Base-by-base conservation (phyloP, 164 flowering plant genomes). In the Warburgia ugandensis region DNA sequence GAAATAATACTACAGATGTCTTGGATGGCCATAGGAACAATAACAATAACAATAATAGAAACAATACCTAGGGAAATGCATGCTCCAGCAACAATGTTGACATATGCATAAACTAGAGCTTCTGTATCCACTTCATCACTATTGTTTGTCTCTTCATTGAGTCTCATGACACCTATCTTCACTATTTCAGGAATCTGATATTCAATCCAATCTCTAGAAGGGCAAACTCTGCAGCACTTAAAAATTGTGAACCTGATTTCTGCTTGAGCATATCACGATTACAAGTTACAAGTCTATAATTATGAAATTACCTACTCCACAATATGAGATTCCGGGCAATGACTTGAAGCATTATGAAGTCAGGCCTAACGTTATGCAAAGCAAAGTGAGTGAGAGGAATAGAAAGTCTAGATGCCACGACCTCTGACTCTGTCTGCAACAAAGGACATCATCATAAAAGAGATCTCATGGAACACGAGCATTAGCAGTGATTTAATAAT, bases 321-420 rank as follows among this genome's bases (percentile, higher is more conserved):
- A 86, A 73, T 61, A 92, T 86, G 77, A 92, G 32, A 70, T 88
- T 92, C 50, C 80, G 80, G 46, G 99, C 95, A 74, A 92, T 80
- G 54, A 88, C 87, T 41, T 95, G 97, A 29, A 92, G 87, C 97
- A 92, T 73, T 63, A 92, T 78, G 68, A 92, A 88, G 60, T 92
- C 99, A 64, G 99, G 99, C 73, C 99, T 77, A 59, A 88, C 86
- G 70, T 79, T 86, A 62, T 86, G 97, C 78, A 92, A 69, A 49
- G 79, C 87, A 67, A 80, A 92, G 63, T 59, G 68, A 14, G 95
- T 82, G 16, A 53, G 73, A 29, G 99, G 99, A 59, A 89, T 73
- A 26, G 85, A 77, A 60, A 92, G 81, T 69, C 78, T 70, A 31
- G 92, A 75, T 23, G 75, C 78, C 29, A 78, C 62, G 45, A 63